A percentile compares a stretch with the other conserved stretches of the same genome.
Conservation (phyloP, 2,329 filamentous ascomycete genomes). For the Paradendryphiella salina region DNA sequence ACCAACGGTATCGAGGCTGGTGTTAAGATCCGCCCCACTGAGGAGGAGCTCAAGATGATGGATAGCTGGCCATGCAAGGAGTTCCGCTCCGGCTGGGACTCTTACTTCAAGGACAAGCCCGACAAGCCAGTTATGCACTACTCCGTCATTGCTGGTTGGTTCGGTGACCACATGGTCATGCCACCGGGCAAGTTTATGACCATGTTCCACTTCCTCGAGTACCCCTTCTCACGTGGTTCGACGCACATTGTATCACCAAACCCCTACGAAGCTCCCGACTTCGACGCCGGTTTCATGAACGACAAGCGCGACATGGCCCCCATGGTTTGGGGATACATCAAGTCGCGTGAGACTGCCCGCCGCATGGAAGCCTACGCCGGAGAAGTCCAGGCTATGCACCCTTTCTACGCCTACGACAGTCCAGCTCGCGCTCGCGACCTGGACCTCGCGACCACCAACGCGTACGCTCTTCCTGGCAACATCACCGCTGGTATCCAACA, state of each 20-base stretch:
- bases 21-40: slow-evolving; percentile 74
- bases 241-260: slow-evolving; percentile 72
- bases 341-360: slow-evolving; percentile 76
- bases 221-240: slow-evolving; percentile 52
- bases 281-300: slow-evolving; percentile 83
- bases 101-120: slow-evolving; percentile 81
- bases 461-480: slow-evolving; percentile 74
- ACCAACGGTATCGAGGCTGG: slow-evolving; percentile 81
- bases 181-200: slow-evolving; percentile 79
- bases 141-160: slow-evolving; percentile 65
- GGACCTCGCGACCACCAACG: slow-evolving; percentile 73
- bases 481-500: slow-evolving; percentile 72
- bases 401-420: slow-evolving; percentile 72
- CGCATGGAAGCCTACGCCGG: slow-evolving; percentile 78
- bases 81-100: slow-evolving; percentile 75
- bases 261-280: slow-evolving; percentile 74
- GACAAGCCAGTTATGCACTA: slow-evolving; percentile 90
- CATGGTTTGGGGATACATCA: slow-evolving; percentile 80
- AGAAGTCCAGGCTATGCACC: slow-evolving; percentile 67
- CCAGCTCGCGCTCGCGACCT: slow-evolving; percentile 71
- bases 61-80: slow-evolving; percentile 74
- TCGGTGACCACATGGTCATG: slow-evolving; percentile 60
- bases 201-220: slow-evolving; percentile 54
- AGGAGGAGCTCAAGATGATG: slow-evolving; percentile 68
- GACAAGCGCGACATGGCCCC: slow-evolving; percentile 82